Base-by-base conservation (phyloP, 164 flowering plant species). In the grape (Vitis vinifera) region DNA sequence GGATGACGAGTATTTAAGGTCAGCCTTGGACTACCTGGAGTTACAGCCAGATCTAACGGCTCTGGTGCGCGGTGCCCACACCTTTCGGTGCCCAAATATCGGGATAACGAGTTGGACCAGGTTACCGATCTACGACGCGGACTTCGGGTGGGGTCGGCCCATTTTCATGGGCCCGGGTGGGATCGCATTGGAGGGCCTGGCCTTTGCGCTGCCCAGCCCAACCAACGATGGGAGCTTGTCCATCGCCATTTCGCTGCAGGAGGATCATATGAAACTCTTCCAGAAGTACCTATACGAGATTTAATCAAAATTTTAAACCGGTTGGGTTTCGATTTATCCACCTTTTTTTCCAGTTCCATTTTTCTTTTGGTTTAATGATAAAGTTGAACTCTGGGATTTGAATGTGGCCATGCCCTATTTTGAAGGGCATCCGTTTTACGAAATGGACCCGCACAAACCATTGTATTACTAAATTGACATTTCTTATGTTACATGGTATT, bases 121-220 rank as follows among this genome's bases (percentile, higher is more conserved):
- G 70, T 68, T 90, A 68, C 93, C 93, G 0, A 82, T 90, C 31
- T 78, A 90, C 63, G 92, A 87, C 31, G 90, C 88, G 1, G 94
- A 91, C 68, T 90, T 91, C 27, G 97, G 95, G 8, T 90, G 91
- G 94, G 94, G 94, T 1, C 63, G 86, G 17, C 97, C 94, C 8
- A 74, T 82, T 23, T 90, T 85, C 56, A 82, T 88, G 90, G 93
- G 94, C 0, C 91, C 89, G 1, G 93, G 85, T 8, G 86, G 84
- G 29, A 83, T 91, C 16, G 70, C 84, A 0, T 85, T 68, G 51
- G 94, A 89, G 61, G 97, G 97, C 0, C 60, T 83, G 47, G 82
- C 89, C 0, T 88, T 76, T 58, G 52, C 88, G 8, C 53, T 89
- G 8, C 92, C 91, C 1, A 88, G 91, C 68, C 74, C 89, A 6